phyloP scores from a whole-genome alignment of 163 green algal genomes.

The Picocystis sp. region DNA sequence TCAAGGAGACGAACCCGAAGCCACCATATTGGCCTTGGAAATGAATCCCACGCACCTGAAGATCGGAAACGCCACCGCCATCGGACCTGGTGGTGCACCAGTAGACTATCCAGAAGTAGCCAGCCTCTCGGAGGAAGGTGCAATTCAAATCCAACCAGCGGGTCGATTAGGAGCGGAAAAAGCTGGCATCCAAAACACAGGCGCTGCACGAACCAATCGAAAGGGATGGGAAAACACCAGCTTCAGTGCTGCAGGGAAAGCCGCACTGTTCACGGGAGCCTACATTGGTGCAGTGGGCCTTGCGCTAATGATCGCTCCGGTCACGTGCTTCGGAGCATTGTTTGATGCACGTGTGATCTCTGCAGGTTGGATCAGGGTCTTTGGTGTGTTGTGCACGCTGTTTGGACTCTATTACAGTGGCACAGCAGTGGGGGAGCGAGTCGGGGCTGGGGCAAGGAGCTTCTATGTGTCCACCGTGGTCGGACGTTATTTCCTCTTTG shows the following conservation, averaged over 20 bases:
- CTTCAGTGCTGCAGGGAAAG: slow-evolving; percentile 2
- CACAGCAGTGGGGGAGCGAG: slow-evolving; percentile 11
- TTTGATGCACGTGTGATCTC: slow-evolving; percentile 18
- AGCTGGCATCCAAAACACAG: background rate
- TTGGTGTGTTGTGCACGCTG: slow-evolving; percentile 15
- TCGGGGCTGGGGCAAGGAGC: slow-evolving; percentile 5
- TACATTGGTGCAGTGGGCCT: slow-evolving; percentile 14
- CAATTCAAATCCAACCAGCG: slow-evolving; percentile 1
- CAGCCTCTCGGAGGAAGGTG: background rate
- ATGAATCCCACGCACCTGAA: slow-evolving; percentile 16
- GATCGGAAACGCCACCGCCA: slow-evolving; percentile 10
- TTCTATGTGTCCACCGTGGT: slow-evolving; percentile 22
- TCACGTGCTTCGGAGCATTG: slow-evolving; percentile 13
- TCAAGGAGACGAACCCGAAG: slow-evolving; percentile 7
- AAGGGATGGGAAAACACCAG: slow-evolving; percentile 3
- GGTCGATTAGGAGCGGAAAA: background rate
- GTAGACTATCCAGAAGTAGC: slow-evolving; percentile 14
- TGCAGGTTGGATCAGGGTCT: slow-evolving; percentile 21
- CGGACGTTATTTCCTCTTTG: slow-evolving; percentile 16
- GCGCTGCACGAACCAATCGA: background rate
- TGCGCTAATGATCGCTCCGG: slow-evolving; percentile 7
- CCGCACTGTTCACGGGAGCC: slow-evolving; percentile 10
- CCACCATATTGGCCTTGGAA: slow-evolving; percentile 13
- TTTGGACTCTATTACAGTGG: slow-evolving; percentile 23
- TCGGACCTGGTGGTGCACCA: slow-evolving; percentile 9